These are phyloP conservation scores for Durusdinium trenchii DNA, from an alignment of 73 alveolate genomes.

Conservation along the genomic window DNA sequence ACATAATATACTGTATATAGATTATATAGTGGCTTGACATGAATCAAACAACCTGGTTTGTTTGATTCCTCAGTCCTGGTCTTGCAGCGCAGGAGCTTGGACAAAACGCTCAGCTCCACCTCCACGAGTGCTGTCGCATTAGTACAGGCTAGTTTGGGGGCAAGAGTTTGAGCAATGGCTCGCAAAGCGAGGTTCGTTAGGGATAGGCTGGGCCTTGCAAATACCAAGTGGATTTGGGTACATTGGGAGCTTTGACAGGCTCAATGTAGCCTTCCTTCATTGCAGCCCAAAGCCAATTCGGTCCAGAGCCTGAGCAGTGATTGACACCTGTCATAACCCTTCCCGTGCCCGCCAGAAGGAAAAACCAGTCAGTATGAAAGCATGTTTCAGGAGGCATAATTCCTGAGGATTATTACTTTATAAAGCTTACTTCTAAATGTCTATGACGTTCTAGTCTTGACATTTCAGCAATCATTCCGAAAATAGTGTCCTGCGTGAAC, in stretches of 20 bases:
- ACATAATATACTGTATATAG: not conserved
- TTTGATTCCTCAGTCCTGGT: not conserved
- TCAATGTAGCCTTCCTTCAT: no score
- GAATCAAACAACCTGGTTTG: not conserved
- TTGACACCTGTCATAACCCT: no score
- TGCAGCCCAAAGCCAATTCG: no score
- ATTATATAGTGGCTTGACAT: not conserved
- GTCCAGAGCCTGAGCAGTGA: no score
- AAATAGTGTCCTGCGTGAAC: not conserved
- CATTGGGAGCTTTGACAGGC: no score
- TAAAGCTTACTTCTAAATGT: no score
- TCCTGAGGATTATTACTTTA: no score
- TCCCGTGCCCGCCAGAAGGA: no score
- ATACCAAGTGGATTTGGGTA: not conserved
- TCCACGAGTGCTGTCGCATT: constrained; percentile 36
- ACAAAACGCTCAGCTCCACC: constrained; percentile 4
- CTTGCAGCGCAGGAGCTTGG: constrained; percentile 35
- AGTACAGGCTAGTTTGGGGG: not conserved
- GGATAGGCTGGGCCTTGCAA: not conserved
- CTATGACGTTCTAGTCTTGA: no score
- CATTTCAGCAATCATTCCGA: no score
- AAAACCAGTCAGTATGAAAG: no score
- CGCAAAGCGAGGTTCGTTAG: not conserved
- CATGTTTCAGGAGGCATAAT: no score
- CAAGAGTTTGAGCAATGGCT: not conserved